Base-by-base conservation (phyloP, 2,329 filamentous ascomycete species). In the Trematosphaeria pertusa region DNA sequence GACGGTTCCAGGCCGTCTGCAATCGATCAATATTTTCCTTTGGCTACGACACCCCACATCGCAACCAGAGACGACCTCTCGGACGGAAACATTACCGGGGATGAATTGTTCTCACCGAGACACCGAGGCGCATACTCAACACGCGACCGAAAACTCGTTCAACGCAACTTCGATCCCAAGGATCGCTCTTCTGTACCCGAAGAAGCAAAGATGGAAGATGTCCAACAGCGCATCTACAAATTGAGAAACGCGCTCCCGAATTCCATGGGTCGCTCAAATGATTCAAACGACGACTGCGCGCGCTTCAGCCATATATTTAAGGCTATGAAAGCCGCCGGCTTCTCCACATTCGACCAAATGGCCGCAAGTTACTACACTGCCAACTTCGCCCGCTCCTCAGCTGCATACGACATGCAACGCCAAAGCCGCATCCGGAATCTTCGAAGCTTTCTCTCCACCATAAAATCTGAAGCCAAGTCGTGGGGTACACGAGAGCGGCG, bases 351-450 rank as follows among this genome's bases (percentile, higher is more conserved):
- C 35, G 43, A 45, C 14, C 33, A 45, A 26, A 45, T 45, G 43
- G 43, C 43, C 3, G 21, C 35, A 14, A 31, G 24, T 3, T 45
- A 45, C 35, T 45, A 45, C 35, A 45, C 43, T 8, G 37, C 43
- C 17, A 35, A 38, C 34, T 45, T 45, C 15, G 35, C 43, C 14
- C 43, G 33, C 17, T 45, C 35, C 10, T 45, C 43, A 38, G 43
- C 43, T 21, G 43, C 43, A 24, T 45, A 45, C 43, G 35, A 45
- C 35, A 45, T 37, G 28, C 43, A 45, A 39, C 43, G 43, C 15
- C 43, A 45, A 34, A 45, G 43, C 26, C 43, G 43, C 7, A 15
- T 45, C 7, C 26, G 43, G 14, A 24, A 45, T 26, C 35, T 45
- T 12, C 43, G 43, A 10, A 19, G 12, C 4, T 45, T 45, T 35